phyloP scores from a whole-genome alignment of 768 basidiomycete species.

The Phylloporus sp. region DNA sequence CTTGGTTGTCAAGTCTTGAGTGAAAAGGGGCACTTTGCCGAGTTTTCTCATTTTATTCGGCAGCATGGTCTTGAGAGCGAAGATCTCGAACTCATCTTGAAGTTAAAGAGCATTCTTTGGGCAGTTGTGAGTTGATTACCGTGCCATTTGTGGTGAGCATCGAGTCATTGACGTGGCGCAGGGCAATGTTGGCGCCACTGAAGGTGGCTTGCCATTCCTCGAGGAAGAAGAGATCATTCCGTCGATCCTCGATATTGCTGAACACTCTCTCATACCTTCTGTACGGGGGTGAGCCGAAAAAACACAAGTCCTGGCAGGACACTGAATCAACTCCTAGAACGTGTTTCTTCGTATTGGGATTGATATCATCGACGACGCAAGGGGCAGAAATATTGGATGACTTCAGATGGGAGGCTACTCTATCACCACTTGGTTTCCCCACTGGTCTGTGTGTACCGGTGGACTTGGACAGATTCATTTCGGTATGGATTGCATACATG shows the following conservation, averaged over 20 bases:
- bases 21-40: constrained; percentile 85
- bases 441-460: constrained; percentile 89
- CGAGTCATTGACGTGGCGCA: constrained; percentile 29
- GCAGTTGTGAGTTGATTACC: constrained; percentile 70
- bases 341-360: constrained; percentile 91
- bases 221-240: constrained; percentile 95
- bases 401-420: constrained; percentile 87
- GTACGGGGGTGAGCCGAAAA: constrained; percentile 75
- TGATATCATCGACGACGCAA: constrained; percentile 86
- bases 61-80: constrained; percentile 80
- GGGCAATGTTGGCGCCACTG: constrained; percentile 92
- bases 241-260: constrained; percentile 84
- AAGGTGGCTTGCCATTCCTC: constrained; percentile 88
- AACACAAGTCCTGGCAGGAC: background rate
- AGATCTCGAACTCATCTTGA: constrained; percentile 79
- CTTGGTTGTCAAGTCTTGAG: constrained; percentile 88
- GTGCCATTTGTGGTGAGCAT: background rate
- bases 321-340: constrained; percentile 52
- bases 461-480: constrained; percentile 76
- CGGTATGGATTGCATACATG: constrained; percentile 44
- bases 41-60: constrained; percentile 88
- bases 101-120: constrained; percentile 95
- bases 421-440: constrained; percentile 78
- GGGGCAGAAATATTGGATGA: constrained; percentile 93
- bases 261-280: constrained; percentile 82